Percentiles rank a stretch among this genome's conserved stretches.
Evolutionary conservation across 1,284 basidiomycete species (phyloP).

Genomic region (Amylostereum areolatum): DNA sequence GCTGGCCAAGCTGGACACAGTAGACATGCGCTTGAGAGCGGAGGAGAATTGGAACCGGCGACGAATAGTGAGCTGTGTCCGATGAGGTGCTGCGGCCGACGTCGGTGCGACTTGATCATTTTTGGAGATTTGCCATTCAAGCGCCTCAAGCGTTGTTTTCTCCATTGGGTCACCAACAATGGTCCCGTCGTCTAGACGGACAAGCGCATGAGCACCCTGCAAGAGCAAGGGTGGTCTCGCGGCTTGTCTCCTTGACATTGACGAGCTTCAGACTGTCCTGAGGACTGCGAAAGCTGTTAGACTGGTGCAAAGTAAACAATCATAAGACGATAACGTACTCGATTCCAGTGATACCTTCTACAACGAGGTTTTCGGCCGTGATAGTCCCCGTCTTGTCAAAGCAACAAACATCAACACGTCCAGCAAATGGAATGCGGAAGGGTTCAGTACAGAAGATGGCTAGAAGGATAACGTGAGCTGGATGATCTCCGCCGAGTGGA

Average conservation of each 20-base stretch:
- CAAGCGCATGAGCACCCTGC: slow-evolving; percentile 93
- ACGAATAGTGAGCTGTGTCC: slow-evolving; percentile 65
- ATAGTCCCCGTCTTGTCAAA: slow-evolving; percentile 98
- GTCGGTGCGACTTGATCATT: slow-evolving; percentile 72
- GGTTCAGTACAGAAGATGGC: slow-evolving; percentile 98
- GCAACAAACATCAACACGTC: slow-evolving; percentile 93
- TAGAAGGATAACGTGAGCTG: slow-evolving; percentile 22
- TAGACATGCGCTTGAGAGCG: slow-evolving; percentile 93
- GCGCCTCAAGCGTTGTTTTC: slow-evolving; percentile 89
- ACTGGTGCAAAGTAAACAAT: slow-evolving; percentile 4
- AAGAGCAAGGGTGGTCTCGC: slow-evolving; percentile 82
- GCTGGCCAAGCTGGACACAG: slow-evolving; percentile 67
- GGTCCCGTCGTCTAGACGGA: slow-evolving; percentile 87
- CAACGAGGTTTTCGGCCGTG: slow-evolving; percentile 90
- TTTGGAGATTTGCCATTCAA: slow-evolving; percentile 85
- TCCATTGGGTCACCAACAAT: slow-evolving; percentile 99
- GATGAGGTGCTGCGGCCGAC: slow-evolving; percentile 47
- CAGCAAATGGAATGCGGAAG: slow-evolving; percentile 91
- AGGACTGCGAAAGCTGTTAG: slow-evolving; percentile 32
- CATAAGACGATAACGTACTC: slow-evolving; percentile 40
- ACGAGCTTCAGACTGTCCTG: slow-evolving; percentile 64
- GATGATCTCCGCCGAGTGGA: not conserved
- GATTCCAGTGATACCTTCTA: slow-evolving; percentile 87
- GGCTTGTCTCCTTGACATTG: slow-evolving; percentile 69
- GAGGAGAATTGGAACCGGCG: slow-evolving; percentile 96